phyloP scores from a whole-genome alignment of 768 basidiomycete species.

The Lanmaoa pseudosensibilis region DNA sequence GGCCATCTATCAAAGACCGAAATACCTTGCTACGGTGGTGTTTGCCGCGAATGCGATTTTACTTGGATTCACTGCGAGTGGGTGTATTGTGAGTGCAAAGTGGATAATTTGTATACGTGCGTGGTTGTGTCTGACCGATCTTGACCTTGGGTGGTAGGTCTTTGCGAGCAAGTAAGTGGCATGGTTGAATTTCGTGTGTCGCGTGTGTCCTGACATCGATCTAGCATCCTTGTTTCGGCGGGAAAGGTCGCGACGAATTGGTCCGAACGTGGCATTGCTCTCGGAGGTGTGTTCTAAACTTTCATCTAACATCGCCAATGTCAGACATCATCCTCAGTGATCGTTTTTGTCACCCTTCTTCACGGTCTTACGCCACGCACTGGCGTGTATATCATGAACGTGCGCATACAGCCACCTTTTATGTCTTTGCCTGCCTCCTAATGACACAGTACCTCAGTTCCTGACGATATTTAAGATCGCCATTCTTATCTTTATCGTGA shows the following conservation, averaged over 20 bases:
- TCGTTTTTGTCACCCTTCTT: slow-evolving; percentile 47
- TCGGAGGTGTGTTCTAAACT: slow-evolving; percentile 43
- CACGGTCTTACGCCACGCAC: slow-evolving; percentile 52
- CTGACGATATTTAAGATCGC: slow-evolving; percentile 55
- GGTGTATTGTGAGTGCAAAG: slow-evolving; percentile 46
- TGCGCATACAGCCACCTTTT: slow-evolving; percentile 19
- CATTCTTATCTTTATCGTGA: slow-evolving; percentile 53
- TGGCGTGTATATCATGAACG: slow-evolving; percentile 56
- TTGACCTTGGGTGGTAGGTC: slow-evolving; percentile 13
- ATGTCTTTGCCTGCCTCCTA: not conserved
- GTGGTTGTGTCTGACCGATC: too few species aligned
- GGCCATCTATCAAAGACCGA: slow-evolving; percentile 49
- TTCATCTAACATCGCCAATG: not conserved
- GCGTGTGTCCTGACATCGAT: not conserved
- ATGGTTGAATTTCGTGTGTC: not conserved
- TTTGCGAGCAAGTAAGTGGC: slow-evolving; percentile 37
- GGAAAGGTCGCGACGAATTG: slow-evolving; percentile 42
- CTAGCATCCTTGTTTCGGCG: slow-evolving; percentile 50
- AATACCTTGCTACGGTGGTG: slow-evolving; percentile 47
- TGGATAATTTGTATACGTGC: not conserved
- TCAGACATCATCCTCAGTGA: slow-evolving; percentile 37
- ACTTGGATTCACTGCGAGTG: slow-evolving; percentile 42
- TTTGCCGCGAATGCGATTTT: slow-evolving; percentile 51
- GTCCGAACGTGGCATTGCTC: slow-evolving; percentile 57
- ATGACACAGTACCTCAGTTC: slow-evolving; percentile 27